Percentiles rank a stretch among this genome's conserved stretches.
Evolutionary conservation across 2,329 filamentous ascomycete genomes (phyloP).

Genomic region (Colletotrichum plurivorum): DNA sequence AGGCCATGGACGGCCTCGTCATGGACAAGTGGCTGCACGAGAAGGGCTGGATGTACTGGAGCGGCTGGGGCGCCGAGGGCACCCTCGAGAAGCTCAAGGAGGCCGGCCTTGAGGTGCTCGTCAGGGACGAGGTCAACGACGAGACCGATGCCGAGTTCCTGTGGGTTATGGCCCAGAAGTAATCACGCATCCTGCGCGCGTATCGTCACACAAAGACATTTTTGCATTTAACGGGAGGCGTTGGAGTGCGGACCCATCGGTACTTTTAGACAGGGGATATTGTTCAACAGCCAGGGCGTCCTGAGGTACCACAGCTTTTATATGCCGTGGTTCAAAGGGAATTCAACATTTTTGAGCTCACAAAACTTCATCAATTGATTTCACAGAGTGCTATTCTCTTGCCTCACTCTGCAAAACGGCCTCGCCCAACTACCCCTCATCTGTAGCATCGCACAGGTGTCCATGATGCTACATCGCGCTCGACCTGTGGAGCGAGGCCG

Average conservation of each 20-base stretch:
- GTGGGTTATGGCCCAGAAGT: conserved; percentile 56
- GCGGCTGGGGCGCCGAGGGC: conserved; percentile 54
- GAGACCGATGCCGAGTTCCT: conserved; percentile 52
- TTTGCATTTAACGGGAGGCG: too few relatives aligned
- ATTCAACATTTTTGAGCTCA: too few relatives aligned
- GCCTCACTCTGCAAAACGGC: neutral
- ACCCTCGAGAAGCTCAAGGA: conserved; percentile 49
- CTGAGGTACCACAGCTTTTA: too few relatives aligned
- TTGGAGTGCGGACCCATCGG: neutral
- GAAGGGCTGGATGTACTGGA: conserved; percentile 61
- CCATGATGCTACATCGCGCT: neutral
- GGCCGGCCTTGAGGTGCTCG: conserved; percentile 51
- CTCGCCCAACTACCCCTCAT: neutral
- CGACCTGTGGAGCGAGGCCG: conserved; percentile 10
- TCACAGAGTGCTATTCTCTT: neutral
- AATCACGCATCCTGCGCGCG: neutral
- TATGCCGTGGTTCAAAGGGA: too few relatives aligned
- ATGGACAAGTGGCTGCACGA: conserved; percentile 55
- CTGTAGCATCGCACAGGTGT: neutral
- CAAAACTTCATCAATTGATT: too few relatives aligned
- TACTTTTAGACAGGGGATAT: too few relatives aligned
- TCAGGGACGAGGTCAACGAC: conserved; percentile 49
- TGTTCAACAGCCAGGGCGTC: too few relatives aligned
- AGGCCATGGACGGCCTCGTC: conserved; percentile 46
- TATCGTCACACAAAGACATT: neutral